phyloP scores from a whole-genome alignment of 345 rosid species.

The Mangifera indica region DNA sequence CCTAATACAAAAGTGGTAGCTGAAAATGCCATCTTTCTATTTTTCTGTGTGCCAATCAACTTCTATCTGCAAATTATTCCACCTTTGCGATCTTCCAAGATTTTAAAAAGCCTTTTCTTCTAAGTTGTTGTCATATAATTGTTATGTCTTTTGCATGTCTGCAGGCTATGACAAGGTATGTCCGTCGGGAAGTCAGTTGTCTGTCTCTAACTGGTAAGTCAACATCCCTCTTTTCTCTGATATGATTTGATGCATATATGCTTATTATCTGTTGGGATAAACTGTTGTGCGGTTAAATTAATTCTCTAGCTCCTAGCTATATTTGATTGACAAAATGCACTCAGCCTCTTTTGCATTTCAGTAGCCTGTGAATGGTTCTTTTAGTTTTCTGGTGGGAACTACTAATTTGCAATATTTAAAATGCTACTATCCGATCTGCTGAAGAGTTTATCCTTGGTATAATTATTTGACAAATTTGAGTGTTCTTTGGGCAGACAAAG shows the following conservation, averaged over 20 bases:
- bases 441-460: not conserved
- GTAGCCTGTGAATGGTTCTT: not conserved
- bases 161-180: constrained; percentile 94
- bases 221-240: constrained; percentile 3
- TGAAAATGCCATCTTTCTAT: not conserved
- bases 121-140: not conserved
- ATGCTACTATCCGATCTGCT: constrained; percentile 5
- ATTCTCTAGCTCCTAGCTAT: not conserved
- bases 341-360: not conserved
- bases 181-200: constrained; percentile 71
- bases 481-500: constrained; percentile 62
- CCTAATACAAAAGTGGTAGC: not conserved
- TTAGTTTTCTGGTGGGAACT: constrained; percentile 12
- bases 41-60: not conserved
- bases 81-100: not conserved
- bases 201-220: constrained; percentile 75
- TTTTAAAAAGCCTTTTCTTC: not conserved
- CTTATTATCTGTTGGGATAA: not conserved
- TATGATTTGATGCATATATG: not conserved
- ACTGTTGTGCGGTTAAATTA: not conserved
- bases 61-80: not conserved
- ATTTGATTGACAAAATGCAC: not conserved
- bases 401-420: constrained; percentile 12
- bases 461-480: constrained; percentile 17
- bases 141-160: constrained; percentile 26